Conservation (phyloP, 2,329 filamentous ascomycete genomes). For the Xylaria sp. region DNA sequence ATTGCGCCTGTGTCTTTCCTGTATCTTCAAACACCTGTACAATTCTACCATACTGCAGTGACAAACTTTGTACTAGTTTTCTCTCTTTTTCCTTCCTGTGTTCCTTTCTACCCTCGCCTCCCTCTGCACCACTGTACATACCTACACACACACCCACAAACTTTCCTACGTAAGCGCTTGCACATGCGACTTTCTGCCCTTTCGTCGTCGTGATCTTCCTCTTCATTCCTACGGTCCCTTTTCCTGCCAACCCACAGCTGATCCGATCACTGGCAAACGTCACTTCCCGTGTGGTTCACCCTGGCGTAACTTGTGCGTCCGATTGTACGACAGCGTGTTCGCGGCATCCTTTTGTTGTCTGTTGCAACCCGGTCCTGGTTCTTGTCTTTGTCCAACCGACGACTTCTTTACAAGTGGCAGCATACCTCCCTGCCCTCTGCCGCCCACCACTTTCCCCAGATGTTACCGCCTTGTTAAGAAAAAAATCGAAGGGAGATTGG, state of each 20-base stretch:
- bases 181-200: conserved; percentile 5
- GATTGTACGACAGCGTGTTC: conserved; percentile 15
- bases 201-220: not conserved
- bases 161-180: not conserved
- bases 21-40: conserved; percentile 20
- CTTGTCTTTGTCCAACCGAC: conserved; percentile 28
- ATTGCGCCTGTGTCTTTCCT: conserved; percentile 29
- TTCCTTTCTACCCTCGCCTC: not conserved
- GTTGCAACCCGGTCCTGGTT: not conserved
- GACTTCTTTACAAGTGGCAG: conserved; percentile 16
- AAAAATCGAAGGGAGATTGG: conserved; percentile 13
- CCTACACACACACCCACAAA: conserved; percentile 7
- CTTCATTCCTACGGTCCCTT: not conserved
- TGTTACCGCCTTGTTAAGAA: conserved; percentile 17
- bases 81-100: not conserved
- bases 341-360: conserved; percentile 9
- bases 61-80: not conserved
- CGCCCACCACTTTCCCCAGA: conserved; percentile 9
- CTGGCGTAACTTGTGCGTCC: not conserved
- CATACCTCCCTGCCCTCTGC: conserved; percentile 4
- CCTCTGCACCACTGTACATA: conserved; percentile 3
- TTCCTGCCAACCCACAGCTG: not conserved
- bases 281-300: conserved; percentile 1
- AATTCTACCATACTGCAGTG: not conserved
- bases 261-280: conserved; percentile 5